Base-by-base conservation (phyloP, 2,329 filamentous ascomycete species). In the Phaeosphaeria sp. region DNA sequence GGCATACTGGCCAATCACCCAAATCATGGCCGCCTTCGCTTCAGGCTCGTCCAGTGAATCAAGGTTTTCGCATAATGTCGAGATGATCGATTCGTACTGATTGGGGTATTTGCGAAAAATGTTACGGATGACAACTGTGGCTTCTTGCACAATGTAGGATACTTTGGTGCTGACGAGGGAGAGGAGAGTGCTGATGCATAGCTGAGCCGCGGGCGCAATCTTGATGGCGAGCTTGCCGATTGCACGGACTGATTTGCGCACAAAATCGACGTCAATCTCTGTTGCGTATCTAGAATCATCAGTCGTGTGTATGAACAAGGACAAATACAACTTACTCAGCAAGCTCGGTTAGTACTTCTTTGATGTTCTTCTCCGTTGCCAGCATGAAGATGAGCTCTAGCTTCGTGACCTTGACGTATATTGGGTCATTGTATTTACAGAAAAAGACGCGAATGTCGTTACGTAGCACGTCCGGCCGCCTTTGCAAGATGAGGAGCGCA, bases 81-180 rank as follows among this genome's bases (percentile, higher is more conserved):
- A 90, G 72, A 99, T 99, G 77, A 99, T 98, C 60, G 91, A 94
- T 78, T 99, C 95, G 78, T 99, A 99, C 76, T 97, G 92, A 75
- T 99, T 97, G 9, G 95, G 95, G 72, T 99, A 99, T 80, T 98
- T 98, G 67, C 95, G 90, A 85, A 99, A 99, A 72, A 99, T 99
- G 77, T 99, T 99, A 66, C 93, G 90, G 73, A 99, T 99, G 23
- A 99, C 95, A 5, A 99, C 95, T 0, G 95, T 99, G 17, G 95
- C 95, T 82, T 99, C 95, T 79, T 99, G 95, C 0, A 99, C 95
- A 66, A 99, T 99, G 74, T 99, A 99, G 0, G 93, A 96, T 54
- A 99, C 90, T 80, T 98, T 98, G n/a, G 95, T 98, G 25, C 93
- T 90, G 47, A 99, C 95, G 42, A 99, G 86, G 62, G 97, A 93